Percentiles rank a stretch among this genome's conserved stretches.
These are phyloP conservation scores for Lasiodiplodia theobromae DNA, from an alignment of 2,329 filamentous ascomycete species.

Conservation along the genomic window DNA sequence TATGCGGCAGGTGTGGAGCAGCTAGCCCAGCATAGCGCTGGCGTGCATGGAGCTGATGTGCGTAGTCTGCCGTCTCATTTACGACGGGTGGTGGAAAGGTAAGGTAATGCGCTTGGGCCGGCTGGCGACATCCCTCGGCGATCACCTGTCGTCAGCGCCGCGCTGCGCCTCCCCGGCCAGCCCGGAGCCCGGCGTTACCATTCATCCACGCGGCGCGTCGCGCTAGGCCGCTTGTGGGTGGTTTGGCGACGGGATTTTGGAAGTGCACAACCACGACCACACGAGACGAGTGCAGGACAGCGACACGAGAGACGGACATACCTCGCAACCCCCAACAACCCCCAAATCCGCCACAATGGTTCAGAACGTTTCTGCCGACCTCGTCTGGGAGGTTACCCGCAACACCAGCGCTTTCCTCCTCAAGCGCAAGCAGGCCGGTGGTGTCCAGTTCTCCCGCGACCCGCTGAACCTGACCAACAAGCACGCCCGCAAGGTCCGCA, in stretches of 20 bases:
- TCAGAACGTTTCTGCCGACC: slow-evolving; percentile 83
- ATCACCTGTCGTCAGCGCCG: slow-evolving; percentile 24
- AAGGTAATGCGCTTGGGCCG: neutral
- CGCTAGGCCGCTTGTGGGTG: slow-evolving; percentile 21
- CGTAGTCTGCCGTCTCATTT: slow-evolving; percentile 18
- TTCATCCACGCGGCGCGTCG: neutral
- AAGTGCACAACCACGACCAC: slow-evolving; percentile 7
- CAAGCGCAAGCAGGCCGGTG: slow-evolving; percentile 82
- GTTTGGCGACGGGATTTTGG: slow-evolving; percentile 27
- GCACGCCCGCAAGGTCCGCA: slow-evolving; percentile 83
- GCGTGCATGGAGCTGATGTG: slow-evolving; percentile 16
- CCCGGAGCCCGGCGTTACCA: slow-evolving; percentile 7
- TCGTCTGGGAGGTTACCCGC: slow-evolving; percentile 94
- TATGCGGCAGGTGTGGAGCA: neutral
- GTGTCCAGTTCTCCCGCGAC: slow-evolving; percentile 90
- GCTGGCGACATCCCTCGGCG: neutral
- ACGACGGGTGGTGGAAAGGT: slow-evolving; percentile 12
- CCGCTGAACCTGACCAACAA: slow-evolving; percentile 92
- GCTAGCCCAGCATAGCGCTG: slow-evolving; percentile 5
- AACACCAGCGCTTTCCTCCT: slow-evolving; percentile 88
- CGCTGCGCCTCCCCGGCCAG: slow-evolving; percentile 13
- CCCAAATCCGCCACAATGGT: slow-evolving; percentile 53
- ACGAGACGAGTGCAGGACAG: slow-evolving; percentile 6
- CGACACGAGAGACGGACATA: slow-evolving; percentile 28
- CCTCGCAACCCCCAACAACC: slow-evolving; percentile 10